These are phyloP conservation scores for Porodaedalea pini DNA, from an alignment of 1,284 basidiomycete species.

Conservation along the genomic window DNA sequence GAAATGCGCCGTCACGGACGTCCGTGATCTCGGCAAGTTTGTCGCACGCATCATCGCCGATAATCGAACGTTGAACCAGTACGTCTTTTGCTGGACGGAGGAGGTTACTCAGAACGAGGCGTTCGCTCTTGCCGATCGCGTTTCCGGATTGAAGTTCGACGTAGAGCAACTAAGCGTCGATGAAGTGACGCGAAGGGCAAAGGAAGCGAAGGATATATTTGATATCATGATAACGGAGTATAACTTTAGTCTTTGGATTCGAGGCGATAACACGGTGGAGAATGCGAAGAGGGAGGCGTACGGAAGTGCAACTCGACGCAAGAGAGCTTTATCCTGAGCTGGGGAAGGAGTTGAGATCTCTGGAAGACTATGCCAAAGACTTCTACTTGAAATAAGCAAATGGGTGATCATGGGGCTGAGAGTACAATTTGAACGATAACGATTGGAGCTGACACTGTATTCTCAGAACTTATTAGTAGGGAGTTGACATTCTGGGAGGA, in stretches of 20 bases:
- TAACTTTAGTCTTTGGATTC: conserved; percentile 2
- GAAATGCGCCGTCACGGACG: conserved; percentile 19
- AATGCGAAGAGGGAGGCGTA: conserved; percentile 20
- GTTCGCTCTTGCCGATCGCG: background rate
- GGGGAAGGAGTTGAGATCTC: background rate
- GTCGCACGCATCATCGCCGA: conserved; percentile 24
- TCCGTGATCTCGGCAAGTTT: conserved; percentile 19
- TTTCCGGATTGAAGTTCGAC: conserved; percentile 1
- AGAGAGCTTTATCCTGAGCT: conserved; percentile 19
- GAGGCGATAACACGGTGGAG: conserved; percentile 17
- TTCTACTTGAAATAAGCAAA: too few species aligned
- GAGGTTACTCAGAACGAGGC: conserved; percentile 23
- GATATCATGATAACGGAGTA: background rate
- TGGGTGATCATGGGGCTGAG: too few species aligned
- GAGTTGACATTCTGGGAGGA: too few species aligned
- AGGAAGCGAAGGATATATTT: background rate
- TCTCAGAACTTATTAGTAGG: too few species aligned
- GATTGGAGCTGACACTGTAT: too few species aligned
- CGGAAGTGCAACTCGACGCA: conserved; percentile 14
- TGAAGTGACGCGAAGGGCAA: background rate
- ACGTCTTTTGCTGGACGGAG: conserved; percentile 30
- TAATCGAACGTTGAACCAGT: conserved; percentile 27
- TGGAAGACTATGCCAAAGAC: conserved; percentile 11
- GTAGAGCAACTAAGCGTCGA: background rate
- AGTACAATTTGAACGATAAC: too few species aligned